Percentiles rank a stretch among this genome's conserved stretches.
phyloP scores from a whole-genome alignment of 352 stramenopile genomes.

The Elongisporangium prolatum region DNA sequence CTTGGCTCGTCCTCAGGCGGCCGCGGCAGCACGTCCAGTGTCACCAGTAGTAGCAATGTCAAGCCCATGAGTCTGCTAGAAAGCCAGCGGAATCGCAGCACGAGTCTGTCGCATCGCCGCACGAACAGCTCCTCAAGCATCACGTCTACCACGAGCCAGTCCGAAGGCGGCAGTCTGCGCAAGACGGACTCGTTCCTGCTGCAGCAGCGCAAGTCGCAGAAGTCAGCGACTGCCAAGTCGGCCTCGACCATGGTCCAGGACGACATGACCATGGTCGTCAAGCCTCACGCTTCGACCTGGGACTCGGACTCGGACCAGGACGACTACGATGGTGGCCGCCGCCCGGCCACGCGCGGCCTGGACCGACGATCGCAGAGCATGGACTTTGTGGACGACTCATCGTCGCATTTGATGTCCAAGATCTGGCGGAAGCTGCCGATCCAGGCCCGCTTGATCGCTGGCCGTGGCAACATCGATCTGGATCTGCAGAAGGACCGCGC shows the following conservation, averaged over 20 bases:
- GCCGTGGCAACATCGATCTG: constrained; percentile 43
- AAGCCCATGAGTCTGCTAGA: constrained; percentile 3
- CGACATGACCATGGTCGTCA: constrained; percentile 43
- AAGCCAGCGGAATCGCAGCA: constrained; percentile 1
- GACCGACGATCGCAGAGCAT: constrained; percentile 64
- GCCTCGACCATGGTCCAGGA: constrained; percentile 35
- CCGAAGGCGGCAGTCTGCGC: background rate
- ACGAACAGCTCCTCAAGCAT: constrained; percentile 11
- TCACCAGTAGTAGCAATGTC: constrained; percentile 2
- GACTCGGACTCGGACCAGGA: constrained; percentile 63
- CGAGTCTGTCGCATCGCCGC: background rate
- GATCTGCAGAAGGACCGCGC: constrained; percentile 60
- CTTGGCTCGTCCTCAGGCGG: constrained; percentile 1
- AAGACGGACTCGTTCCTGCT: constrained; percentile 26
- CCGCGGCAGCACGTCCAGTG: constrained; percentile 3
- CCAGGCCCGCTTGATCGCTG: constrained; percentile 54
- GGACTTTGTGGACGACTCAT: constrained; percentile 76
- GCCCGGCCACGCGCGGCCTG: constrained; percentile 42
- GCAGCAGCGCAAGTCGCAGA: constrained; percentile 19
- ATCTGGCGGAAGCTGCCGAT: constrained; percentile 79
- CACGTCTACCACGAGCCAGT: background rate
- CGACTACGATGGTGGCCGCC: constrained; percentile 60
- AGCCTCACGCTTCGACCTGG: constrained; percentile 44
- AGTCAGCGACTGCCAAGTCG: constrained; percentile 4
- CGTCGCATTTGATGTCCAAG: constrained; percentile 71